Evolutionary conservation across 305 asterid genomes (phyloP), one percentile per base, ranked within the genome.

Genomic region (Fraxinus sp.): DNA sequence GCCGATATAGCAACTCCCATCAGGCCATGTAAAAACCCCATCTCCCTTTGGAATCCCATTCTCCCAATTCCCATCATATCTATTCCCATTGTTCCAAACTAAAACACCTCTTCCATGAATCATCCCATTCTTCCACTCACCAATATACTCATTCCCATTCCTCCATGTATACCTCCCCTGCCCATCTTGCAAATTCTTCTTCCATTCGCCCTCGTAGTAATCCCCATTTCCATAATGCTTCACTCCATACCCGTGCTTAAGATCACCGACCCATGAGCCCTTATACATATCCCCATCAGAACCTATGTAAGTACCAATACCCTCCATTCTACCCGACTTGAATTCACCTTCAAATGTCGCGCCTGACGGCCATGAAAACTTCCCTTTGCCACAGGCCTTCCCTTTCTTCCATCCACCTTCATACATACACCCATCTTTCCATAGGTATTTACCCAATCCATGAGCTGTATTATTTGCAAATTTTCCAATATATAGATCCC

Each of bases 361-460:
- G 1, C 98, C 97, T 0, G 97, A 94, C 0, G 98, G 95, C 98
- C 98, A 94, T 0, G 95, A 91, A 80, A 94, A 94, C 78, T 87
- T 90, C 10, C 98, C 98, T 78, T 86, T 91, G 0, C 98, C 98
- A 3, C 83, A 88, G n/a, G 98, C 97, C 66, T 90, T 94, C 73
- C 98, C 98, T 80, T 85, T 88, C 86, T 85, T 91, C 98, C 98
- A 94, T 57, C 92, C 98, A 1, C 98, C 98, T 78, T 90, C 97
- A 79, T 92, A 94, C 97, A 90, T 92, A 80, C 97, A 94, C 62
- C 97, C 97, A 74, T 94, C 98, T 28, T 76, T 82, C 98, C 98
- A 94, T 77, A 92, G 35, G 83, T 91, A 92, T 85, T 92, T 94
- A 3, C 98, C 97, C 78, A 92, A 88, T 84, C 97, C 97, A 88